Base-by-base conservation (phyloP, 257 asterid genomes). In the Solanum rostratum region DNA sequence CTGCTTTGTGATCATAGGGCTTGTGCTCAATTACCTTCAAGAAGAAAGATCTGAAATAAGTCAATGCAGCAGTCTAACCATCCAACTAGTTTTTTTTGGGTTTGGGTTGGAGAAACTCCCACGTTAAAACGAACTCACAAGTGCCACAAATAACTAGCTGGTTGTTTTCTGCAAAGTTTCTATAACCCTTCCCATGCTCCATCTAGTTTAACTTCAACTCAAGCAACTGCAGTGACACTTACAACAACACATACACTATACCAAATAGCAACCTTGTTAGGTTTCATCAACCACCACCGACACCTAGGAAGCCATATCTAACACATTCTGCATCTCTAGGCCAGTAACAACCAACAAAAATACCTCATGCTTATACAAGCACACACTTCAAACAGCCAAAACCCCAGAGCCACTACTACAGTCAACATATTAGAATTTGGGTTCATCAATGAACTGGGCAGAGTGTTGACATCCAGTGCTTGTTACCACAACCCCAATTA, bases 1-100 rank as follows among this genome's bases (percentile, higher is more conserved):
- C 99, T 16, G 98, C 99, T 92, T 92, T 96, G 50, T 96, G 98
- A 90, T 94, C 98, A 84, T 96, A 96, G 84, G 98, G 97, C 70
- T 92, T 93, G 87, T 96, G 99, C 80, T 96, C 99, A 70, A 96
- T 94, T 85, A 96, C 97, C 99, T 96, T 86, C 90, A 91, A 86
- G 86, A 30, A 83, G 84, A 87, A 87, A 78, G 89, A 82, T 43
- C 29, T 37, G 74, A 13, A 66, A 84, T 85, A 45, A 91, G 90
- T 49, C 83, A 57, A 88, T 81, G 85, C 50, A 63, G 60, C 62
- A 82, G 6, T 69, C 27, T 78, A 29, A 62, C 29, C 27, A 73
- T 79, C 84, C 60, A 80, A 79, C 45, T 74, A 65, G 62, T 33
- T 60, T 37, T 33, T n/a, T 27, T 16, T 33, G 6, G 6, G 39